Evolutionary conservation across 1,139 yeast genomes (phyloP), one percentile per base, ranked within the genome.

Genomic region (Taphrina communis): DNA sequence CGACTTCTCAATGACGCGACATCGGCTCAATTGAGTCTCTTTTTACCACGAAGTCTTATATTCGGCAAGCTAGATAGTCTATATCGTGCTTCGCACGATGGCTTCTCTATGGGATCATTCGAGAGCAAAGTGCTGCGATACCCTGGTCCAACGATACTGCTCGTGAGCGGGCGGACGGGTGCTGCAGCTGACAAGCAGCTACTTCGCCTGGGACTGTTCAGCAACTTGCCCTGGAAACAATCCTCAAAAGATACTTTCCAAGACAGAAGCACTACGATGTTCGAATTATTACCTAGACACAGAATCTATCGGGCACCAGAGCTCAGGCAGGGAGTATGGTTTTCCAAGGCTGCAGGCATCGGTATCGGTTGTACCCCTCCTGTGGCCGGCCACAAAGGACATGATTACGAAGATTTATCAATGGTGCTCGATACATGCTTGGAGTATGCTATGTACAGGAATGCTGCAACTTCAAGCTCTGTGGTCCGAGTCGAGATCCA

Each of bases 91-190:
- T 50, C 57, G 21, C 46, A 21, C 12, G 65, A 60, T 25, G 65
- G 65, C 11, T 60, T 60, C 48, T 50, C 57, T 9, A 50, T 51
- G 65, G 57, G 57, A 3, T 36, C 57, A 12, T 60, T 50, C 21
- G 65, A 60, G 36, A 50, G 46, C 36, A 60, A 60, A 41, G 65
- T 60, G 21, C 50, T 60, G 48, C 56, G 57, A 9, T 60, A 60
- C 50, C 65, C 65, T 12, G 65, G 65, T 12, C 46, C 57, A 2
- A 60, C 65, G 35, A 46, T 60, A 8, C 57, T 60, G 36, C 46
- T 60, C 11, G 8, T 60, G 46, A n/a, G 14, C 12, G 65, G 65
- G 2, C 50, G 36, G 35, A 19, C 19, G 7, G 48, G 9, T 7
- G 38, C 38, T 9, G 48, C 14, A 12, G 38, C 38, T 9, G 50